These are phyloP conservation scores for Hirsutella rhossiliensis DNA, from an alignment of 2,329 filamentous ascomycete species.

Conservation along the genomic window DNA sequence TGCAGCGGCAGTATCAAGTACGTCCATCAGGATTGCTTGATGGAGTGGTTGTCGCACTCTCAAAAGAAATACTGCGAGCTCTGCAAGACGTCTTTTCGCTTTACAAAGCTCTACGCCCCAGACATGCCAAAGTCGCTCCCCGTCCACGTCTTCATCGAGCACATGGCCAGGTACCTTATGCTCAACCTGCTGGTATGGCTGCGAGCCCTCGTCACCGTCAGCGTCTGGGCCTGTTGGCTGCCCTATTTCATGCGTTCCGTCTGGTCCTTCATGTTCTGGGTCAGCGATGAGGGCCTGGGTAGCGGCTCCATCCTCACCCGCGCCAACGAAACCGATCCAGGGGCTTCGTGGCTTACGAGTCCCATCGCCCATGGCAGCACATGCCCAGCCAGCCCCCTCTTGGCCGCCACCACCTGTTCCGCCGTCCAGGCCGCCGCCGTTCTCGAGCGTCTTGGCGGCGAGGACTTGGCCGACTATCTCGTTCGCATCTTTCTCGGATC, in stretches of 20 bases:
- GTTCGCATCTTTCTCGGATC: slow-evolving; percentile 17
- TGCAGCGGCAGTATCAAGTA: slow-evolving; percentile 98
- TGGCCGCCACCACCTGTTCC: slow-evolving; percentile 19
- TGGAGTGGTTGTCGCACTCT: slow-evolving; percentile 97
- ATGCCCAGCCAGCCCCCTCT: slow-evolving; percentile 23
- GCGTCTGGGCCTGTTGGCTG: slow-evolving; percentile 80
- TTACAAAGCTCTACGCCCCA: slow-evolving; percentile 93
- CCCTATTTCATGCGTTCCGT: slow-evolving; percentile 85
- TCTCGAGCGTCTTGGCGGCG: slow-evolving; percentile 15
- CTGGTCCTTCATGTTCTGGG: slow-evolving; percentile 92
- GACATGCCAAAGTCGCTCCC: slow-evolving; percentile 85
- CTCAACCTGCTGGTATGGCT: slow-evolving; percentile 66
- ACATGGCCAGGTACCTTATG: slow-evolving; percentile 61
- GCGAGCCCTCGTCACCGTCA: slow-evolving; percentile 63
- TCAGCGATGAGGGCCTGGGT: slow-evolving; percentile 64
- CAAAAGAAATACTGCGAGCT: slow-evolving; percentile 99
- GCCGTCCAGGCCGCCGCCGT: slow-evolving; percentile 17
- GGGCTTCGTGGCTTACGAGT: slow-evolving; percentile 18
- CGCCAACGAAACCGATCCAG: slow-evolving; percentile 10
- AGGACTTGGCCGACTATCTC: slow-evolving; percentile 20
- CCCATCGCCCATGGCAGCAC: slow-evolving; percentile 13
- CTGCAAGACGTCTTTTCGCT: slow-evolving; percentile 95
- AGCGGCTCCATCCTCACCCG: slow-evolving; percentile 16
- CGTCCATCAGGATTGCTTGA: slow-evolving; percentile 93
- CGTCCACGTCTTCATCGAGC: slow-evolving; percentile 65